A percentile compares a stretch with the other conserved stretches of the same genome.
Conservation (phyloP, 768 basidiomycete genomes). For the Tricholoma terreum region DNA sequence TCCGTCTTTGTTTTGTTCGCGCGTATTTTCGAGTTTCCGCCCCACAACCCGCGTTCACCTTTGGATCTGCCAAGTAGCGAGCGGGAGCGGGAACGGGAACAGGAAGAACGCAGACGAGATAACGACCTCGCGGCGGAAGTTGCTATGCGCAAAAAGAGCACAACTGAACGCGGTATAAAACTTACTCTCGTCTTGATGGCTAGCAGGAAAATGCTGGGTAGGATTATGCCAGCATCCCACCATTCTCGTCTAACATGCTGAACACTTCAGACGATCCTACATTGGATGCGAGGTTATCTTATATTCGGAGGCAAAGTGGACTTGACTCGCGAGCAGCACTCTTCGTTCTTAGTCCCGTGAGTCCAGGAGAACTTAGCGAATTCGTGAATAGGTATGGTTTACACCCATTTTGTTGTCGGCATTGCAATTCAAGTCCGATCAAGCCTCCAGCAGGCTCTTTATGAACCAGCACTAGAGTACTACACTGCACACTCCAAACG, state of each 20-base stretch:
- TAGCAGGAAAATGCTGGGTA: constrained; percentile 84
- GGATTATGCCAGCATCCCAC: constrained; percentile 14
- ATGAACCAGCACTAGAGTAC: constrained; percentile 88
- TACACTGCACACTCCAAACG: constrained; percentile 92
- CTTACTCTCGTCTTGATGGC: constrained; percentile 92
- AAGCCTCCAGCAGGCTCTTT: constrained; percentile 85
- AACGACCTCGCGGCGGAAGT: constrained; percentile 78
- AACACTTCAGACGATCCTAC: constrained; percentile 68
- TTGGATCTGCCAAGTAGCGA: constrained; percentile 53
- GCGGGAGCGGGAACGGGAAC: constrained; percentile 52
- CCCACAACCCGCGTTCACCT: constrained; percentile 44
- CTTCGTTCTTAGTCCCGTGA: constrained; percentile 93
- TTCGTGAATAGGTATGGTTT: constrained; percentile 73
- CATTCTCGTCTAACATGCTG: neutral
- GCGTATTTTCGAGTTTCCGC: constrained; percentile 70
- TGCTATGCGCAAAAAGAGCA: constrained; percentile 70
- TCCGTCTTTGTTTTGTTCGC: constrained; percentile 92
- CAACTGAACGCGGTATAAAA: constrained; percentile 86
- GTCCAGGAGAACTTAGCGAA: constrained; percentile 78
- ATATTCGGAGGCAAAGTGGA: constrained; percentile 81
- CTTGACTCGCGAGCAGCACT: constrained; percentile 90
- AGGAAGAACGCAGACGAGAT: constrained; percentile 72
- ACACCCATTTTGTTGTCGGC: neutral
- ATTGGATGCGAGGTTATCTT: constrained; percentile 81
- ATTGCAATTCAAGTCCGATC: constrained; percentile 1